phyloP scores from a whole-genome alignment of 2,329 filamentous ascomycete genomes.

The Alternaria gaisen region DNA sequence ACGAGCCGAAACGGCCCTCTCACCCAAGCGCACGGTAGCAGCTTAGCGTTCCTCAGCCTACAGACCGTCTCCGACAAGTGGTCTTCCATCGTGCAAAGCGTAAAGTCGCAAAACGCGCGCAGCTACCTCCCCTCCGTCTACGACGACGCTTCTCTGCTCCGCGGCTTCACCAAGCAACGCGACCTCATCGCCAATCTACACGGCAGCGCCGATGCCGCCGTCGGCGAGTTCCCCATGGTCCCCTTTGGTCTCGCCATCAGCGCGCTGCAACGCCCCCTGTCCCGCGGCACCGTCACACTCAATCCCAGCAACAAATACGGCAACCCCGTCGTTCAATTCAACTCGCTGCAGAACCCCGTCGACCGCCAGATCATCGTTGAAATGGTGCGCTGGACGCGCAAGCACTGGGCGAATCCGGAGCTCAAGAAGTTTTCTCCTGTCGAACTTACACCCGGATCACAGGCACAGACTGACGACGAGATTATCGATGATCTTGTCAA shows the following conservation, averaged over 20 bases:
- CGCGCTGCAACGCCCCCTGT: constrained; percentile 34
- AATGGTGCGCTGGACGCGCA: constrained; percentile 48
- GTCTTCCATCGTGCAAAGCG: constrained; percentile 25
- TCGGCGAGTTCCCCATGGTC: constrained; percentile 44
- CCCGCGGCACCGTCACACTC: constrained; percentile 51
- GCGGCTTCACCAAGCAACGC: constrained; percentile 36
- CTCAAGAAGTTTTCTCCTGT: constrained; percentile 44
- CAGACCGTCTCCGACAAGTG: constrained; percentile 29
- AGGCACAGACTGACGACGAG: constrained; percentile 38
- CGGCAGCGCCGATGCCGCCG: constrained; percentile 35
- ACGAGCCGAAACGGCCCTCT: constrained; percentile 37
- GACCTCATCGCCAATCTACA: constrained; percentile 36
- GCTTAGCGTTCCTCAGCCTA: constrained; percentile 31
- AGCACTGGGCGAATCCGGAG: constrained; percentile 42
- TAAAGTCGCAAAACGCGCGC: constrained; percentile 28
- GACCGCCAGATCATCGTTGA: constrained; percentile 49
- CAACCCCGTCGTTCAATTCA: constrained; percentile 45
- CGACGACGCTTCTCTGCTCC: constrained; percentile 24
- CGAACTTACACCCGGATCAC: constrained; percentile 39
- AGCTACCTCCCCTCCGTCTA: constrained; percentile 30
- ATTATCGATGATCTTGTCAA: constrained; percentile 28
- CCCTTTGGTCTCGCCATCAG: constrained; percentile 35
- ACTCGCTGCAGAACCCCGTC: constrained; percentile 47
- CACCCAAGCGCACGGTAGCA: constrained; percentile 37
- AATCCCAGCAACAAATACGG: constrained; percentile 46